Percentiles rank a stretch among this genome's conserved stretches.
phyloP scores from a whole-genome alignment of 768 basidiomycete species.

The Crassisporium funariophilum region DNA sequence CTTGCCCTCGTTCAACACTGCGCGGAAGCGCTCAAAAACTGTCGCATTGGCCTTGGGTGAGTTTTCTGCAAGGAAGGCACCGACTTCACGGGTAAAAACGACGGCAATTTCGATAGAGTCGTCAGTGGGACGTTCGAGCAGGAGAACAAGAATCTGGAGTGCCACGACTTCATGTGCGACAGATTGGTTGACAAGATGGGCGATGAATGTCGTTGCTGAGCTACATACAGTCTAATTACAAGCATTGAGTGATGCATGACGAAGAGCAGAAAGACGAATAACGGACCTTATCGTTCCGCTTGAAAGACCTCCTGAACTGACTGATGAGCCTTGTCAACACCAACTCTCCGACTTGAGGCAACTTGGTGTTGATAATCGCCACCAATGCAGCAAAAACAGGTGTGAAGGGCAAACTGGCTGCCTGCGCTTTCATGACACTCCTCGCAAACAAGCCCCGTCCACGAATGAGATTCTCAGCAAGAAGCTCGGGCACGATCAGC shows the following conservation, averaged over 20 bases:
- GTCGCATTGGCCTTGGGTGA: constrained; percentile 94
- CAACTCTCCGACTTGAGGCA: constrained; percentile 95
- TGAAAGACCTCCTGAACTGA: constrained; percentile 93
- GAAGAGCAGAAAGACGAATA: neutral
- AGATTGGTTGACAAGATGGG: constrained; percentile 90
- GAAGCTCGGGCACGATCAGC: constrained; percentile 86
- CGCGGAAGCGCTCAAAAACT: constrained; percentile 95
- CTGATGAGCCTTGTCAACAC: constrained; percentile 87
- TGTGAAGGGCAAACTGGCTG: constrained; percentile 95
- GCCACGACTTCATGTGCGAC: constrained; percentile 95
- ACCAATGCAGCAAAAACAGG: constrained; percentile 96
- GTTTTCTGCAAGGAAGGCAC: constrained; percentile 91
- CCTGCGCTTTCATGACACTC: constrained; percentile 97
- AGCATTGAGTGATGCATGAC: constrained; percentile 1
- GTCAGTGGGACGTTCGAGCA: constrained; percentile 93
- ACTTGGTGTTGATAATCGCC: constrained; percentile 94
- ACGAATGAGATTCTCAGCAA: constrained; percentile 90
- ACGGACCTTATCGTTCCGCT: constrained; percentile 94
- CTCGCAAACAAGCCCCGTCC: constrained; percentile 91
- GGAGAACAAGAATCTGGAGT: constrained; percentile 92
- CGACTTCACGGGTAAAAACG: constrained; percentile 96
- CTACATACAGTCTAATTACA: constrained; percentile 81
- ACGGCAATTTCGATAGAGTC: constrained; percentile 99
- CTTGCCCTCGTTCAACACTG: constrained; percentile 90
- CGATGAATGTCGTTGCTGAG: constrained; percentile 89